These are phyloP conservation scores for Raffaelea albimanens DNA, from an alignment of 2,329 filamentous ascomycete genomes.

Conservation along the genomic window DNA sequence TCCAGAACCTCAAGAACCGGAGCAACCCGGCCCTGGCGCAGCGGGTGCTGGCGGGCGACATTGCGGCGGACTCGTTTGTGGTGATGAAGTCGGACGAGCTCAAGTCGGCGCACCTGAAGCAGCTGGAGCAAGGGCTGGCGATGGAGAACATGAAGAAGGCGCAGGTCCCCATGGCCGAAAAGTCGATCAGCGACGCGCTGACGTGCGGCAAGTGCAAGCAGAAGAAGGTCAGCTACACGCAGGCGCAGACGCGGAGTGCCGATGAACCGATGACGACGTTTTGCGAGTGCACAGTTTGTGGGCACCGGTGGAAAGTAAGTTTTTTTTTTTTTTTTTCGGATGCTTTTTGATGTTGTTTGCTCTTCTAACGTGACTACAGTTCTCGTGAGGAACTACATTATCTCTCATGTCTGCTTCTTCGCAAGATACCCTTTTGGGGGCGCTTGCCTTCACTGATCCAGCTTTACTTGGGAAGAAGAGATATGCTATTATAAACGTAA, in stretches of 20 bases:
- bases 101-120: slow-evolving; percentile 73
- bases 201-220: slow-evolving; percentile 87
- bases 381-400: too few species aligned
- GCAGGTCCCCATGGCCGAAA: slow-evolving; percentile 86
- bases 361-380: too few species aligned
- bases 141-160: slow-evolving; percentile 96
- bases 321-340: slow-evolving; percentile 1
- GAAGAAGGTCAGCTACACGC: slow-evolving; percentile 90
- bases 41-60: slow-evolving; percentile 65
- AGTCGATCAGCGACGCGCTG: slow-evolving; percentile 78
- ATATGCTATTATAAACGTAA: too few species aligned
- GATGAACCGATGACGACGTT: slow-evolving; percentile 87
- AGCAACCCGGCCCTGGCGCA: slow-evolving; percentile 69
- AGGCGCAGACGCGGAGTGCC: slow-evolving; percentile 89
- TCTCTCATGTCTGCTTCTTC: too few species aligned
- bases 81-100: slow-evolving; percentile 84
- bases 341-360: background rate
- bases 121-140: slow-evolving; percentile 65
- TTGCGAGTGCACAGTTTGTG: slow-evolving; percentile 61
- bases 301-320: slow-evolving; percentile 62
- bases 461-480: too few species aligned
- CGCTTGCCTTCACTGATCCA: too few species aligned
- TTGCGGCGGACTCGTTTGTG: slow-evolving; percentile 66
- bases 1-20: slow-evolving; percentile 90
- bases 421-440: too few species aligned